Percentiles rank a stretch among this genome's conserved stretches.
These are phyloP conservation scores for Aspergillus hiratsukae DNA, from an alignment of 2,329 filamentous ascomycete genomes.

Conservation along the genomic window DNA sequence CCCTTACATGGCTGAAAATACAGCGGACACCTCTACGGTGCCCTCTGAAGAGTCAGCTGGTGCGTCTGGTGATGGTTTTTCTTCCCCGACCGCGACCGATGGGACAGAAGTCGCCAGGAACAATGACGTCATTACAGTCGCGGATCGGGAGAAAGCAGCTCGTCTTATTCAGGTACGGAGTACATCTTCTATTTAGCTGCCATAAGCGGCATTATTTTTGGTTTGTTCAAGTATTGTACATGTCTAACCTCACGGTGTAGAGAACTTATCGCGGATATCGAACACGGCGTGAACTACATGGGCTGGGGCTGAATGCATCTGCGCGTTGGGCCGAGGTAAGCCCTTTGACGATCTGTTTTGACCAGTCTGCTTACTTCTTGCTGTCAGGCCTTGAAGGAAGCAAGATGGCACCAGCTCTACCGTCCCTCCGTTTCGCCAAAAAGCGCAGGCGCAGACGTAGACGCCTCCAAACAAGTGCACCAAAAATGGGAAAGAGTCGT, in stretches of 20 bases:
- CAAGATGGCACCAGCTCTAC: constrained; percentile 49
- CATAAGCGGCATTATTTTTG: background rate
- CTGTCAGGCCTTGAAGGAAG: constrained; percentile 51
- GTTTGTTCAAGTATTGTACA: background rate
- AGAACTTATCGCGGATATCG: constrained; percentile 75
- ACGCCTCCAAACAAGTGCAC: constrained; percentile 46
- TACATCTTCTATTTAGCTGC: background rate
- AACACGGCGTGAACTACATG: constrained; percentile 64
- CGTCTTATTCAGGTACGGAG: background rate
- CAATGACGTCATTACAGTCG: background rate
- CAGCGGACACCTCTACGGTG: too few species aligned
- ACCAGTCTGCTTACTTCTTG: background rate
- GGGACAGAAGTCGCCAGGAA: background rate
- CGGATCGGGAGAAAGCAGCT: background rate
- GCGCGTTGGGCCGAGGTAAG: constrained; percentile 66
- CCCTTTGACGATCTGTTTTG: background rate
- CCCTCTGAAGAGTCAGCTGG: too few species aligned
- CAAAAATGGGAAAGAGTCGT: constrained; percentile 73
- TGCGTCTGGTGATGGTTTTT: background rate
- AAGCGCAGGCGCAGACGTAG: constrained; percentile 3
- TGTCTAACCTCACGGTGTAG: constrained; percentile 37
- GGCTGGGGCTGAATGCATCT: constrained; percentile 63
- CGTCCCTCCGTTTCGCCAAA: constrained; percentile 30
- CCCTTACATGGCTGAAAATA: too few species aligned
- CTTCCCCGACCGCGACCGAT: background rate